Percentiles rank a stretch among this genome's conserved stretches.
Evolutionary conservation across 305 asterid species (phyloP).

Genomic region (Fraxinus floribunda): DNA sequence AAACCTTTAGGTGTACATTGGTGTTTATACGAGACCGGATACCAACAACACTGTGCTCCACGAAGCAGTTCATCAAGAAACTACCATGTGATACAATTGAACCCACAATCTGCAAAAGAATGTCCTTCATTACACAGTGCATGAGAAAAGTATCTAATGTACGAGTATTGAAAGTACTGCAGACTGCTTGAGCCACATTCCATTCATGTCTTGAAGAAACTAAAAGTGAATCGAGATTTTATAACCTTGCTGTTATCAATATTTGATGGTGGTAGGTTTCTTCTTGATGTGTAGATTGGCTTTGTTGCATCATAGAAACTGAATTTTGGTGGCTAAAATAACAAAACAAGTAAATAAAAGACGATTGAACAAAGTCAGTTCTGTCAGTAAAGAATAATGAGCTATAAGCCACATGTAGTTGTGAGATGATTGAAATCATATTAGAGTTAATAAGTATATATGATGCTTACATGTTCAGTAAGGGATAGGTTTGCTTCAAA

Average conservation of each 20-base stretch:
- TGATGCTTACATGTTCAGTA: slow-evolving; percentile 75
- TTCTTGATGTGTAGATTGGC: slow-evolving; percentile 90
- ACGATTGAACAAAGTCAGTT: background rate
- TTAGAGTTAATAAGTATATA: background rate
- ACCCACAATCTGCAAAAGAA: slow-evolving; percentile 68
- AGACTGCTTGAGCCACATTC: background rate
- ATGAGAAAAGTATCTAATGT: background rate
- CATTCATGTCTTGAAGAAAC: background rate
- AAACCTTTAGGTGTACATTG: slow-evolving; percentile 73
- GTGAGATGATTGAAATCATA: slow-evolving; percentile 15
- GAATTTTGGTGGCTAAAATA: slow-evolving; percentile 82
- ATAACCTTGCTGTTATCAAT: slow-evolving; percentile 85
- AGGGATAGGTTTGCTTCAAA: slow-evolving; percentile 97
- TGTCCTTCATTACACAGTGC: slow-evolving; percentile 18
- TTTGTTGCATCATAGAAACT: slow-evolving; percentile 92
- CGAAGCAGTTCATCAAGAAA: slow-evolving; percentile 67
- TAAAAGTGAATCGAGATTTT: background rate
- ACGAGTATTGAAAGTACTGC: background rate
- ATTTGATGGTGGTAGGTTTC: slow-evolving; percentile 94
- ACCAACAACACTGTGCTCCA: slow-evolving; percentile 91
- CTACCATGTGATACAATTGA: slow-evolving; percentile 87
- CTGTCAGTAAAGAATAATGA: background rate
- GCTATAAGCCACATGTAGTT: background rate
- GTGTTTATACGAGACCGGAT: slow-evolving; percentile 83
- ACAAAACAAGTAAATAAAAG: slow-evolving; percentile 8